Base-by-base conservation (phyloP, 1,284 basidiomycete genomes). In the Apiotrichum akiyoshidainum region DNA sequence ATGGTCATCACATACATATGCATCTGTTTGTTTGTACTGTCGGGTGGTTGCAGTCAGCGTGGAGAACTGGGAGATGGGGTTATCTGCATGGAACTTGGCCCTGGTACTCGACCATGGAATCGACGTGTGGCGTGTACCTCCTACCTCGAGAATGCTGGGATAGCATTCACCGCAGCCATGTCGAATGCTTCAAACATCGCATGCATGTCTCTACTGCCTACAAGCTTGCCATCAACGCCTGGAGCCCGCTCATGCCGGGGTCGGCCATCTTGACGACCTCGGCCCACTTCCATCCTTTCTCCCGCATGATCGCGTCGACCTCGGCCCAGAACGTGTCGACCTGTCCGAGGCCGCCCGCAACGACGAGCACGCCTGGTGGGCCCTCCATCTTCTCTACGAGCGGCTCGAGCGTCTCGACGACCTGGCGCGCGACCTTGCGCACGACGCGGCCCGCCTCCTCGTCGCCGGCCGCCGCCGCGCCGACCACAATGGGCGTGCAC, bases 391-490 rank as follows among this genome's bases (percentile, higher is more conserved):
- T 17, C 22, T 19, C 49, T 5, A 59, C 41, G 16, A 65, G 46
- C 34, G 65, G 61, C 14, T 52, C 44, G 26, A 65, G 57, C 8
- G 31, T 52, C 16, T 57, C 60, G 40, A 58, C 59, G 26, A 67
- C 66, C 59, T 61, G 52, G 12, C 17, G 49, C 26, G 65, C 66
- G 31, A 63, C 54, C 16, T 26, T 40, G 8, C 21, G 22, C 19
- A 64, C 40, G 1, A 59, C n/a, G 9, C 57, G 26, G 2, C 19
- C 4, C 0, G 63, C 63, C 35, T 57, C 63, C 5, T 17, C 41
- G 44, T 63, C 60, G 4, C 37, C 58, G 1, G 35, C 49, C 13
- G n/a, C n/a, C 14, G 60, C 63, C 1, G 55, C 63, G 0, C 1
- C 9, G 17, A 62, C 42, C 6, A 58, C 60, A 26, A 61, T 45